Percentiles rank a stretch among this genome's conserved stretches.
Conservation (phyloP, 306 rosid species). For the Herpetospermum pedunculosum region DNA sequence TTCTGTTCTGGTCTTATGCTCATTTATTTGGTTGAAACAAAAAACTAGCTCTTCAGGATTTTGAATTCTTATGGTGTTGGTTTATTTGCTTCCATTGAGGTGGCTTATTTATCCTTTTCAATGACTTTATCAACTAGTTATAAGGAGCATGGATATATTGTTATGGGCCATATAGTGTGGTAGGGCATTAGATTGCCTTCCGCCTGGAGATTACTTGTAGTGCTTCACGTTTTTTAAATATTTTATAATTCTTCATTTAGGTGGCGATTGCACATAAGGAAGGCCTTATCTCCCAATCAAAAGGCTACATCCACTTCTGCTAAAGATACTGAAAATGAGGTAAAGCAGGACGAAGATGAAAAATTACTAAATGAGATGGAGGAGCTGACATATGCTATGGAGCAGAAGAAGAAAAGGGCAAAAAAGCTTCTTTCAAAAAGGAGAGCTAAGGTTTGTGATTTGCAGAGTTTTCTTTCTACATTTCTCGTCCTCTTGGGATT, state of each 20-base stretch:
- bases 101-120: neutral
- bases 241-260: constrained; percentile 10
- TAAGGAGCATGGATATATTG: neutral
- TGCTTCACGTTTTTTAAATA: neutral
- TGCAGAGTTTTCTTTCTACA: neutral
- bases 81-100: neutral
- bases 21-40: neutral
- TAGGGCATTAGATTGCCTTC: neutral
- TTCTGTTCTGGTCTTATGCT: neutral
- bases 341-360: constrained; percentile 56
- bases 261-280: constrained; percentile 40
- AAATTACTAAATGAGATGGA: constrained; percentile 87
- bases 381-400: constrained; percentile 64
- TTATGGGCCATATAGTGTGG: neutral
- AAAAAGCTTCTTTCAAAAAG: constrained; percentile 71
- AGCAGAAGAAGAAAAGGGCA: constrained; percentile 67
- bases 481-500: neutral
- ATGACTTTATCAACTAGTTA: neutral
- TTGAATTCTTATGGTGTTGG: neutral
- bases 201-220: neutral
- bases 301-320: constrained; percentile 28
- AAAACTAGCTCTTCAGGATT: neutral
- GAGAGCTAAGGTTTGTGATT: constrained; percentile 52
- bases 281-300: constrained; percentile 27
- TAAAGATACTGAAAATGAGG: constrained; percentile 19